phyloP scores from a whole-genome alignment of 176 grass and related monocot species.

The Pharus latifolius region DNA sequence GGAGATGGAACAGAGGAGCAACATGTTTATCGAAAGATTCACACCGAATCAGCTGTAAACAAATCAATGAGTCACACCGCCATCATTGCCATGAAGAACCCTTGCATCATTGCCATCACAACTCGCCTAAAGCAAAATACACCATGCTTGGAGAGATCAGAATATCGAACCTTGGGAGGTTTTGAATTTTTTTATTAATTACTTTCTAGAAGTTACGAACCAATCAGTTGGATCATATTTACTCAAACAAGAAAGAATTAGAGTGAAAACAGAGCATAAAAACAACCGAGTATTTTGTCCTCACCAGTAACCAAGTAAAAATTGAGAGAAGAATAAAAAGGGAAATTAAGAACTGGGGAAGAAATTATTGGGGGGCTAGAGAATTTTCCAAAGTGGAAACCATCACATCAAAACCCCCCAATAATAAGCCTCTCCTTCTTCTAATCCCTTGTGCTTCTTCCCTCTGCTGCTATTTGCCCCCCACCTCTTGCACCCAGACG shows the following conservation, averaged over 20 bases:
- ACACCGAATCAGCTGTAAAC: too few relatives aligned
- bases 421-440: constrained; percentile 27
- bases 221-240: constrained; percentile 16
- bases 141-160: too few relatives aligned
- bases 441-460: background rate
- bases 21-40: too few relatives aligned
- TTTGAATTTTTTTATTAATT: constrained; percentile 11
- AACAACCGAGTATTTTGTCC: too few relatives aligned
- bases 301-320: background rate
- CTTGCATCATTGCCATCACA: too few relatives aligned
- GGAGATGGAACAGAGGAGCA: too few relatives aligned
- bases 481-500: too few relatives aligned
- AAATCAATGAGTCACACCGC: too few relatives aligned
- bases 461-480: background rate
- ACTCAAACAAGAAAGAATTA: constrained; percentile 23
- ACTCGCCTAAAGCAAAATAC: too few relatives aligned
- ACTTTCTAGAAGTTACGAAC: constrained; percentile 7
- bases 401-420: background rate
- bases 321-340: background rate
- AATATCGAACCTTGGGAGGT: too few relatives aligned
- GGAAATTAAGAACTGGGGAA: constrained; percentile 30
- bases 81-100: too few relatives aligned
- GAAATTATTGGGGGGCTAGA: constrained; percentile 31
- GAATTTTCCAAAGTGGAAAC: background rate
- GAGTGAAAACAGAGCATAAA: background rate